These are phyloP conservation scores for Nigrograna mackinnonii DNA, from an alignment of 2,329 filamentous ascomycete species.

Conservation along the genomic window DNA sequence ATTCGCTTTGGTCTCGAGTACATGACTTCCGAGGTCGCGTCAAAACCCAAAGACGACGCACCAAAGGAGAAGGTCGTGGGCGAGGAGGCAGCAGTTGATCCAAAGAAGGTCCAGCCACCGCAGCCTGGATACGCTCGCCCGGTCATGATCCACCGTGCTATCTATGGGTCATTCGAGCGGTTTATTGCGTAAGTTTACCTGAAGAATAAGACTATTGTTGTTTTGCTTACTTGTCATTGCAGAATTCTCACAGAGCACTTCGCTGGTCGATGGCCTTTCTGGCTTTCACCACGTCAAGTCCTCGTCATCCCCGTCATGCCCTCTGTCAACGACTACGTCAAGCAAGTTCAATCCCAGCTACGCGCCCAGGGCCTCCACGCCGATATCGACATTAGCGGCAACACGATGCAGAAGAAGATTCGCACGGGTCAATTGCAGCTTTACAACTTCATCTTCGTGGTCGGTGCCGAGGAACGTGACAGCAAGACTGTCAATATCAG, in stretches of 20 bases:
- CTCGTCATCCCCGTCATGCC: constrained; percentile 78
- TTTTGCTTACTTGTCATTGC: constrained; percentile 11
- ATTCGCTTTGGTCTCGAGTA: constrained; percentile 88
- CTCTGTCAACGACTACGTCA: constrained; percentile 70
- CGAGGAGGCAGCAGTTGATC: constrained; percentile 37
- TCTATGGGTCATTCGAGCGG: constrained; percentile 71
- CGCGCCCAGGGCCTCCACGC: constrained; percentile 70
- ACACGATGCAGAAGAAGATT: constrained; percentile 90
- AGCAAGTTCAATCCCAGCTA: constrained; percentile 71
- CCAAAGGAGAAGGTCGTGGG: constrained; percentile 8
- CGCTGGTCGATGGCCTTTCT: constrained; percentile 87
- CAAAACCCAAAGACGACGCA: constrained; percentile 36
- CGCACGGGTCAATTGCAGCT: constrained; percentile 77
- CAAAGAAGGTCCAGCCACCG: constrained; percentile 30
- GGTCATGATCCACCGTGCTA: constrained; percentile 86
- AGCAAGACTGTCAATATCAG: constrained; percentile 64
- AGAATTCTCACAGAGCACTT: constrained; percentile 80
- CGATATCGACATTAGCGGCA: constrained; percentile 72
- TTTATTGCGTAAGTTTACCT: constrained; percentile 59
- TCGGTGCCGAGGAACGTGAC: constrained; percentile 65
- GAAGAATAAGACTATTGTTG: neutral
- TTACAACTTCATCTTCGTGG: constrained; percentile 83
- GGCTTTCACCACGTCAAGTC: constrained; percentile 82
- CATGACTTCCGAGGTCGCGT: constrained; percentile 69
- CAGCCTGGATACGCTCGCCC: constrained; percentile 69